Conservation (phyloP, 257 asterid genomes). For the Lavandula angustifolia region DNA sequence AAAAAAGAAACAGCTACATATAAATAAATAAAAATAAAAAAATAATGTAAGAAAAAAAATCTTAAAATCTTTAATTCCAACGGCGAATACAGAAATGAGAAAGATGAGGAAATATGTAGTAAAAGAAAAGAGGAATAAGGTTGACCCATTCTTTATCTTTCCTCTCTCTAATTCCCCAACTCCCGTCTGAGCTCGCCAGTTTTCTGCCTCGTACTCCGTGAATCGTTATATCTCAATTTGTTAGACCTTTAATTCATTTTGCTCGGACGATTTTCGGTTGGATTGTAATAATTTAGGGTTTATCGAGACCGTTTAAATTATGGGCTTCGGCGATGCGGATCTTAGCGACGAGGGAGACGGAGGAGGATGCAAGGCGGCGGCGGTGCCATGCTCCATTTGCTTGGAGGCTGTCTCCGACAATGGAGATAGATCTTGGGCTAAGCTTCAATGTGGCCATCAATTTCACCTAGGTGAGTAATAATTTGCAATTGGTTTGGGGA, state of each 20-base stretch:
- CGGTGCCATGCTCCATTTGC: conserved; percentile 77
- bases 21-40: too few species aligned
- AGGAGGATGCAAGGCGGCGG: conserved; percentile 42
- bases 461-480: conserved; percentile 80
- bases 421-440: conserved; percentile 89
- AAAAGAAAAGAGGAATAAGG: conserved; percentile 9
- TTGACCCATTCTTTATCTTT: conserved; percentile 6
- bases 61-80: too few species aligned
- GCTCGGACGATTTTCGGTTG: background rate
- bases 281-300: conserved; percentile 25
- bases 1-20: too few species aligned
- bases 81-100: background rate
- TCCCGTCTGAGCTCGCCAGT: conserved; percentile 1
- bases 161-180: conserved; percentile 9
- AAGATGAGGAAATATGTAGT: conserved; percentile 1
- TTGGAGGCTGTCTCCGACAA: conserved; percentile 67
- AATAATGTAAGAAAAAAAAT: too few species aligned
- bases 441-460: conserved; percentile 95
- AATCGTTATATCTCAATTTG: background rate
- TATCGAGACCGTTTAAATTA: conserved; percentile 37
- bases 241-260: conserved; percentile 1
- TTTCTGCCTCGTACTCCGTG: background rate
- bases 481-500: conserved; percentile 18
- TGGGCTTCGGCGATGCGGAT: conserved; percentile 79
- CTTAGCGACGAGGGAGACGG: conserved; percentile 62